Conservation (phyloP, 108 stramenopile genomes). For the Cyclotella distinguenda region DNA sequence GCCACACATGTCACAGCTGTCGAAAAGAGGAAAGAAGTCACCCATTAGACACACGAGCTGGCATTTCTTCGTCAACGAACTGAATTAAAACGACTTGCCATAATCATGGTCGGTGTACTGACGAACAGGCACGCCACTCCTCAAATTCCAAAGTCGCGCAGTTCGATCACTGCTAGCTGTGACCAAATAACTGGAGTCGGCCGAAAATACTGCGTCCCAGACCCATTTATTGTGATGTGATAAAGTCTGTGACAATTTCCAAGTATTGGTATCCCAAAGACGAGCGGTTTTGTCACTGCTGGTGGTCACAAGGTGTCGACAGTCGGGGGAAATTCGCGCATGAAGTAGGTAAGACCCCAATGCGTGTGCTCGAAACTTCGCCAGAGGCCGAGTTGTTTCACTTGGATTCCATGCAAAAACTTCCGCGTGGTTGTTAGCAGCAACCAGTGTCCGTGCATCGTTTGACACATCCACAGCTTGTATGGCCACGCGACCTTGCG, state of each 20-base stretch:
- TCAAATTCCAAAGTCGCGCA: constrained; percentile 93
- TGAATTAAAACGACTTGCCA: background rate
- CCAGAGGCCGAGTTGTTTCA: constrained; percentile 40
- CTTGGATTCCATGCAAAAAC: constrained; percentile 88
- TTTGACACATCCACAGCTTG: constrained; percentile 86
- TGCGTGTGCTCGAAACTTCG: constrained; percentile 81
- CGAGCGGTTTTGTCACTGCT: constrained; percentile 89
- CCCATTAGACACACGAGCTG: background rate
- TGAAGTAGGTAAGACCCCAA: constrained; percentile 74
- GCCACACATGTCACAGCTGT: constrained; percentile 95
- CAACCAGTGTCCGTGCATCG: constrained; percentile 74
- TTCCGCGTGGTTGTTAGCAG: constrained; percentile 83
- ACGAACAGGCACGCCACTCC: constrained; percentile 86
- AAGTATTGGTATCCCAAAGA: constrained; percentile 85
- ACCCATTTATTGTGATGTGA: constrained; percentile 92
- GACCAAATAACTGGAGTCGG: constrained; percentile 94
- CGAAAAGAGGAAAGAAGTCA: no score
- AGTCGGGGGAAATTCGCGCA: constrained; percentile 83
- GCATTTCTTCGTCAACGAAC: background rate
- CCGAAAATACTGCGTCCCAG: constrained; percentile 96
- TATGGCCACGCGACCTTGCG: constrained; percentile 65
- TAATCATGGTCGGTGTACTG: constrained; percentile 92
- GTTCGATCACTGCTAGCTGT: constrained; percentile 92
- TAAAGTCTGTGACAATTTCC: constrained; percentile 76
- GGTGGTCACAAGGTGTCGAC: constrained; percentile 89